Conservation (phyloP, 805 yeast genomes). For the Starmerella floris region DNA sequence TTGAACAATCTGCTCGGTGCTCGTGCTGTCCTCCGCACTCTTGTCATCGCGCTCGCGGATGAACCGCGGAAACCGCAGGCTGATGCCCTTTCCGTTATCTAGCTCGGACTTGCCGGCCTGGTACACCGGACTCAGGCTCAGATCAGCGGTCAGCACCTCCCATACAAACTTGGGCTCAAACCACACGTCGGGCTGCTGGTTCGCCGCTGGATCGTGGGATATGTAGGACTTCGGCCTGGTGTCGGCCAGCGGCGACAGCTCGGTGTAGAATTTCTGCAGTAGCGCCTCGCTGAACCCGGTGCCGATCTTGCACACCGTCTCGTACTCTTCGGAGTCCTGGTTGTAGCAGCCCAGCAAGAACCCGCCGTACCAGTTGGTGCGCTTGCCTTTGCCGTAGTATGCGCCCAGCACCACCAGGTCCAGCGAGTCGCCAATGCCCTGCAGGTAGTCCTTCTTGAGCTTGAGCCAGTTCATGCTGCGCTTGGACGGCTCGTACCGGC, state of each 20-base stretch:
- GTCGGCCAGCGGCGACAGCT: slow-evolving; percentile 55
- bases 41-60: slow-evolving; percentile 76
- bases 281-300: slow-evolving; percentile 90
- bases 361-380: slow-evolving; percentile 93
- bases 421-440: slow-evolving; percentile 90
- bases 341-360: slow-evolving; percentile 83
- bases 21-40: slow-evolving; percentile 71
- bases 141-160: slow-evolving; percentile 84
- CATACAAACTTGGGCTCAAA: slow-evolving; percentile 73
- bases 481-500: slow-evolving; percentile 85
- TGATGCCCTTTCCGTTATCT: slow-evolving; percentile 59
- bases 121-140: slow-evolving; percentile 76
- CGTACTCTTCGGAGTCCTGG: slow-evolving; percentile 81
- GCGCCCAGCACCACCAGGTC: slow-evolving; percentile 93
- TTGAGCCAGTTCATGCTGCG: slow-evolving; percentile 93
- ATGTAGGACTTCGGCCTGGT: slow-evolving; percentile 51
- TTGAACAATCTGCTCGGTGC: slow-evolving; percentile 70
- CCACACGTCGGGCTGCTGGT: slow-evolving; percentile 85
- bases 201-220: slow-evolving; percentile 48
- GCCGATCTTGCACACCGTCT: slow-evolving; percentile 92
- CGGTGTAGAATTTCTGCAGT: slow-evolving; percentile 44
- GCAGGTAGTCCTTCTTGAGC: slow-evolving; percentile 83
- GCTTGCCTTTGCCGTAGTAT: slow-evolving; percentile 81
- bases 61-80: slow-evolving; percentile 80
- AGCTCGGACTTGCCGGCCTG: slow-evolving; percentile 64